Evolutionary conservation across 768 basidiomycete genomes (phyloP), one percentile per base, ranked within the genome.

Genomic region (Amanita molliuscula): DNA sequence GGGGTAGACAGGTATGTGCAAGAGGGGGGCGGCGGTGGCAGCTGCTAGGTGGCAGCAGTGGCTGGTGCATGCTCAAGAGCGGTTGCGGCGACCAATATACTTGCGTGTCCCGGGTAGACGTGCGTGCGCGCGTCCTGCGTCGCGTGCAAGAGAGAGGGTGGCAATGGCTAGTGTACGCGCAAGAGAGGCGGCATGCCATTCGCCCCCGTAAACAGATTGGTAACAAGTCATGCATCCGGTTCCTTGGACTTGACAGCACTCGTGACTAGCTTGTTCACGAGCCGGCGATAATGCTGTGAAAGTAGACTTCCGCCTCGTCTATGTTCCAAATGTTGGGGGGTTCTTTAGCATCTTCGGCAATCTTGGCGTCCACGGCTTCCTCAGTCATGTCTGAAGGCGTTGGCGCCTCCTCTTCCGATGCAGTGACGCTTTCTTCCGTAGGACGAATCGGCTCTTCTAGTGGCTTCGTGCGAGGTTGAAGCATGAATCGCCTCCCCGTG

Each of bases 261-360:
- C 10, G 74, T 75, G 38, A 86, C 77, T 38, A 98, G 67, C 64
- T 82, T 82, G 59, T 88, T 81, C 54, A 95, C 79, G 25, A 98
- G 76, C 18, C 66, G 67, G 51, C 65, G 67, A 34, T 84, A 83
- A 58, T 84, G 75, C 51, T 74, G 73, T 21, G 74, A 64, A 95
- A 92, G 71, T 93, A 94, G 21, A 77, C 77, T 56, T 90, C 90
- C 10, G 88, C 92, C 64, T 96, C 94, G 29, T 84, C 82, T 50
- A 96, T 63, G 59, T 83, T 86, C 56, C 88, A 84, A 57, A 89
- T 80, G 55, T 73, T 78, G 65, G 84, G 91, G 71, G 91, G 87
- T 71, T 97, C 91, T 66, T 88, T 90, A 50, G 71, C 68, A 57
- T 94, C 88, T 58, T 91, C 84, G 10, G 71, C 74, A 57, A 95